A percentile compares a stretch with the other conserved stretches of the same genome.
Conservation (phyloP, 345 rosid genomes). For the Mallotus nudiflorus region DNA sequence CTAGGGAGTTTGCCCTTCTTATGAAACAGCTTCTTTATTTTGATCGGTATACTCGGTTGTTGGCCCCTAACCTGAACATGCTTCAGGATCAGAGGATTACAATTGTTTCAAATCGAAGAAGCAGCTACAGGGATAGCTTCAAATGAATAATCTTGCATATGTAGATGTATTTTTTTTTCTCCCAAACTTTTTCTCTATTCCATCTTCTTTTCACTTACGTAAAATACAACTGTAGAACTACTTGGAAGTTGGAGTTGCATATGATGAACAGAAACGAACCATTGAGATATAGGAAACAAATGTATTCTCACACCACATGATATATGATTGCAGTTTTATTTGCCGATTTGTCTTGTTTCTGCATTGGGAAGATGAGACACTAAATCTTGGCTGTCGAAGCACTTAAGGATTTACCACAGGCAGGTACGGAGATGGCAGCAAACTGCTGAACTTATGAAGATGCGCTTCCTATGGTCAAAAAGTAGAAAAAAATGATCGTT, state of each 20-base stretch:
- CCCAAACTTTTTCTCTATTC: neutral
- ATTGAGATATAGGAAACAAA: neutral
- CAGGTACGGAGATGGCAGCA: neutral
- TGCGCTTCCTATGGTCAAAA: no score
- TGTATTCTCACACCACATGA: neutral
- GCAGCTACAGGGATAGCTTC: conserved; percentile 45
- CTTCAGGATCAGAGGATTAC: conserved; percentile 93
- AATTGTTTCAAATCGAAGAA: conserved; percentile 64
- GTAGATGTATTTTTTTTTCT: neutral
- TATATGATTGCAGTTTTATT: neutral
- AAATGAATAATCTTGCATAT: conserved; percentile 35
- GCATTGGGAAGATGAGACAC: no score
- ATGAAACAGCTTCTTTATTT: conserved; percentile 95
- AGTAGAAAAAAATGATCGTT: neutral
- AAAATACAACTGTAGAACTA: neutral
- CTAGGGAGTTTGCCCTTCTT: conserved; percentile 95
- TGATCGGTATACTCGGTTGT: conserved; percentile 83
- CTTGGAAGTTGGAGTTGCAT: neutral
- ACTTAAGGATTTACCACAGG: neutral
- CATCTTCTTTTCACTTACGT: neutral
- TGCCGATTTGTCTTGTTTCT: neutral
- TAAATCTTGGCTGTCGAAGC: neutral
- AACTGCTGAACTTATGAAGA: neutral
- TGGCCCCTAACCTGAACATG: conserved; percentile 95
- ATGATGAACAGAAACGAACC: neutral